Base-by-base conservation (phyloP, 1,139 yeast species). In the Torulaspora globosa region DNA sequence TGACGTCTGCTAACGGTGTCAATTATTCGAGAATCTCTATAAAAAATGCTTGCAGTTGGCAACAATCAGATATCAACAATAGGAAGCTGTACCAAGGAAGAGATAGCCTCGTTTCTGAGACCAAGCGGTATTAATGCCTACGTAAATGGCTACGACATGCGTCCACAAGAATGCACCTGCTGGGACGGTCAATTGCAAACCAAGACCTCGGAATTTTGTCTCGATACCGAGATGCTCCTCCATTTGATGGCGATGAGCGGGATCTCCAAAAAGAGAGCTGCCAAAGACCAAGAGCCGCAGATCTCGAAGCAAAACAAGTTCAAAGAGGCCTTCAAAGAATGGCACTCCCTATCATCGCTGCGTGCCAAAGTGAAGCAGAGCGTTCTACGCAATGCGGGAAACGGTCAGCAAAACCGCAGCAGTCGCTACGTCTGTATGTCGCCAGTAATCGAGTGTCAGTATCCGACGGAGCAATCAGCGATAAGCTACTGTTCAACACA, bases 211-310 rank as follows among this genome's bases (percentile, higher is more conserved):
- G 45, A 33, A 16, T 11, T 45, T 9, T 45, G 43, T 14, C 42
- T 45, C 15, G 48, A 45, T 26, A 34, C 48, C 10, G 48, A 45
- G 12, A 32, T 45, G 36, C 34, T 45, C 2, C 24, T 45, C 18
- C 27, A 28, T 19, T 19, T 45, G 9, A 34, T 45, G 41, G 26
- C 35, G 11, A 18, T 41, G 35, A 45, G 39, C 21, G 40, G 41
- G 10, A 29, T 45, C 23, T 26, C 21, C 3, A 23, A 16, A 5
- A 23, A 9, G 14, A 16, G 10, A 10, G 40, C n/a, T n/a, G 23
- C 19, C 12, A 21, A 31, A 31, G 34, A 11, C 11, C 18, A 16
- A 10, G 18, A 23, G 9, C 29, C 30, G 15, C 12, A 30, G 31
- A 32, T 14, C 23, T 18, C 19, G 27, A 39, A 24, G 12, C 36